Conservation (phyloP, 257 asterid genomes). For the Solanum bulbocastanum region DNA sequence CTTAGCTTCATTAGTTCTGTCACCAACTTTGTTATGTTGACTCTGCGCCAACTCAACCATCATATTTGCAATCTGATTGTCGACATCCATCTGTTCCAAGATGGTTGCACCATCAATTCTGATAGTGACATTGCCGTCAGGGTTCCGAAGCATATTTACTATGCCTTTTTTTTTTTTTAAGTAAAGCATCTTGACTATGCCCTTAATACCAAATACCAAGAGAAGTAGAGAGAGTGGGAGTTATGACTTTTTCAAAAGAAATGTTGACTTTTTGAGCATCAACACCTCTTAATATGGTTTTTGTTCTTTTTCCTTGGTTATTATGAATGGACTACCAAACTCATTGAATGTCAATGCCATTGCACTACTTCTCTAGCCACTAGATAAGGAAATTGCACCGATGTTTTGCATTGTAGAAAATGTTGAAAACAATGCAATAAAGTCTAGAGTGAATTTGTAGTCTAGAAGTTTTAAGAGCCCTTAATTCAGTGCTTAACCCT, state of each 20-base stretch:
- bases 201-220: neutral
- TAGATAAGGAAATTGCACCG: neutral
- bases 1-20: neutral
- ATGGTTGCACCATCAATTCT: neutral
- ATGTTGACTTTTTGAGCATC: neutral
- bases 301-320: neutral
- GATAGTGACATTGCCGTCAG: neutral
- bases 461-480: conserved; percentile 6
- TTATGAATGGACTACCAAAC: neutral
- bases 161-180: too few relatives aligned
- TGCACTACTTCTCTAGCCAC: neutral
- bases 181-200: neutral
- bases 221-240: neutral
- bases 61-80: neutral
- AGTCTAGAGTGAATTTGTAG: neutral
- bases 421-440: neutral
- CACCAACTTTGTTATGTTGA: neutral
- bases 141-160: neutral
- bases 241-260: neutral
- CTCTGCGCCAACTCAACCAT: neutral
- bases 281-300: neutral
- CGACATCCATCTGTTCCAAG: neutral
- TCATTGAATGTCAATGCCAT: neutral
- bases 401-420: neutral
- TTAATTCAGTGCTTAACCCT: neutral